These are phyloP conservation scores for Wallacemonas sp. DNA, from an alignment of 208 protist species.

Conservation along the genomic window DNA sequence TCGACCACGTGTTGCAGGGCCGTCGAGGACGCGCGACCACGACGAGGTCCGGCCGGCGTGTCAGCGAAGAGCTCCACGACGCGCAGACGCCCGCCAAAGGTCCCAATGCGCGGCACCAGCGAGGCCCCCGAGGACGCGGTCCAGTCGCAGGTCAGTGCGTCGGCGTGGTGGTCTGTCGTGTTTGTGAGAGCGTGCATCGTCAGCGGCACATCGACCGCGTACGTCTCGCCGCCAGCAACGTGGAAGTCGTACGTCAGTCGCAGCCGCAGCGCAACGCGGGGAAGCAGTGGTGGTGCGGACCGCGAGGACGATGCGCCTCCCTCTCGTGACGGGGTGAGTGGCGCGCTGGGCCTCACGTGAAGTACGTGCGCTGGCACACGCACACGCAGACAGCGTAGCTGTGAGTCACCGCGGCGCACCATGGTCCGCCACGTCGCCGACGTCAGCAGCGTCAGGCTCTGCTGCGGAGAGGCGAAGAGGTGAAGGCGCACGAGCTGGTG, in stretches of 20 bases:
- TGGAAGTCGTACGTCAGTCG: constrained; percentile 14
- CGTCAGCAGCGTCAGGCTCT: neutral
- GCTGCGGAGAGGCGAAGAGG: neutral
- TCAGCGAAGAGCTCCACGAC: constrained; percentile 32
- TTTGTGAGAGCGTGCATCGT: neutral
- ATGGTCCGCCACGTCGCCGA: neutral
- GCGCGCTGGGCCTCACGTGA: too few relatives aligned
- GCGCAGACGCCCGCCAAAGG: constrained; percentile 27
- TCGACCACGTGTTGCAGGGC: too few relatives aligned
- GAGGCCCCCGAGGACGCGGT: constrained; percentile 23
- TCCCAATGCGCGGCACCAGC: constrained; percentile 29
- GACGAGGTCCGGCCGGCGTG: too few relatives aligned
- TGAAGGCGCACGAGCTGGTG: constrained; percentile 5
- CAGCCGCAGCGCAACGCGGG: constrained; percentile 17
- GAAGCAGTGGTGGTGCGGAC: neutral
- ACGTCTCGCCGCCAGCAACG: neutral
- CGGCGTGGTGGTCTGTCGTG: neutral
- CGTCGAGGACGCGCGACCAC: too few relatives aligned
- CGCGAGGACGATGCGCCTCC: too few relatives aligned
- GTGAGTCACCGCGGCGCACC: neutral
- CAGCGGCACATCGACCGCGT: constrained; percentile 4
- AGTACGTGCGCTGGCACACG: constrained; percentile 1
- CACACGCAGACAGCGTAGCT: constrained; percentile 25
- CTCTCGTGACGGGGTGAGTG: too few relatives aligned
- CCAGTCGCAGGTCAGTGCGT: constrained; percentile 15